Percentiles rank a stretch among this genome's conserved stretches.
Conservation (phyloP, 768 basidiomycete species). For the Phaeotremella fagi region DNA sequence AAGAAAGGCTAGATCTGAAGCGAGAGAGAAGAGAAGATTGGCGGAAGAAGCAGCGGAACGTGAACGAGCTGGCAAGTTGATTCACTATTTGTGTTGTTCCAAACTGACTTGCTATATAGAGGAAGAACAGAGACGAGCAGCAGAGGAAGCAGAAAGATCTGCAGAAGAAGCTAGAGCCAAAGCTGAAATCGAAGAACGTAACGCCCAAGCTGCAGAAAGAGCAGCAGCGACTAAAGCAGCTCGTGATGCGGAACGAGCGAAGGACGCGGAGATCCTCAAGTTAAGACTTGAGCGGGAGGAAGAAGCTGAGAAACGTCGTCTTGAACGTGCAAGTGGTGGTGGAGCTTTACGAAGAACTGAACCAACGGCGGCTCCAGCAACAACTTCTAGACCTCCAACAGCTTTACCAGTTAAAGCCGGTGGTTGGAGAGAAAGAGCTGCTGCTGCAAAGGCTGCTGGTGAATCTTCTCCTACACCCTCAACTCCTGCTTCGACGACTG, state of each 20-base stretch:
- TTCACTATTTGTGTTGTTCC: constrained; percentile 1
- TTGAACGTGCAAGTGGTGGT: constrained; percentile 16
- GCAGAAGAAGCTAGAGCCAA: constrained; percentile 49
- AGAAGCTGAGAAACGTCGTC: constrained; percentile 47
- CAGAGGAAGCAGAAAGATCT: constrained; percentile 57
- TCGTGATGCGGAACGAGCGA: constrained; percentile 32
- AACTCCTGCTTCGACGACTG: constrained; percentile 18
- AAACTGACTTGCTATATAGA: constrained; percentile 10
- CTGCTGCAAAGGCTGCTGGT: constrained; percentile 42
- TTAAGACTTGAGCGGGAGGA: constrained; percentile 49
- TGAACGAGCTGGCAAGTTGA: constrained; percentile 38
- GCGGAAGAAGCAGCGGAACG: constrained; percentile 35
- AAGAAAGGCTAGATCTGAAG: constrained; percentile 58
- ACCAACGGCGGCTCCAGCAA: constrained; percentile 32
- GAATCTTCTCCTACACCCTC: constrained; percentile 23
- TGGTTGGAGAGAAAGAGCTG: constrained; percentile 61
- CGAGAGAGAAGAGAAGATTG: constrained; percentile 51
- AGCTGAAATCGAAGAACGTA: constrained; percentile 34
- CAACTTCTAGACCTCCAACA: constrained; percentile 33
- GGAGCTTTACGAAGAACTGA: constrained; percentile 20
- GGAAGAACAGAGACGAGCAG: constrained; percentile 58
- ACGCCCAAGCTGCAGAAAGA: constrained; percentile 34
- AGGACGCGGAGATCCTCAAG: constrained; percentile 34
- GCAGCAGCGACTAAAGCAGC: constrained; percentile 42
- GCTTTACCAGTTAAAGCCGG: constrained; percentile 45